Base-by-base conservation (phyloP, 1,139 yeast species). In the Groenewaldozyma sp. region DNA sequence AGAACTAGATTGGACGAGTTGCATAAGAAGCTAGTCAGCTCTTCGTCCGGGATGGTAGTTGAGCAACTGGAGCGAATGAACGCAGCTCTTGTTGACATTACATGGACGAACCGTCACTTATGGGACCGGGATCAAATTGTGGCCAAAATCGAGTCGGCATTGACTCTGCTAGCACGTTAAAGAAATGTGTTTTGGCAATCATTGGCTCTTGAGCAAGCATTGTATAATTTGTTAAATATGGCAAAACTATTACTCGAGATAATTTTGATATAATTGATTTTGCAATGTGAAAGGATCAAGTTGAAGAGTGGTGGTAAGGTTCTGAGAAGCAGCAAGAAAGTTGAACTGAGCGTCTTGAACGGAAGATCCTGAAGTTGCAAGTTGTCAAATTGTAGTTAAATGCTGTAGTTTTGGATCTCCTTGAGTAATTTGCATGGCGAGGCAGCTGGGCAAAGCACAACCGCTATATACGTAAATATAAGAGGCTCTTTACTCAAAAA, bases 21-120 rank as follows among this genome's bases (percentile, higher is more conserved):
- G 17, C 46, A 59, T 24, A 19, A 47, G 1, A 36, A 45, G 29
- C 56, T 79, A 5, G 58, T 68, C 9, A 39, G 41, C 0, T 50
- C 49, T 17, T 44, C 47, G 0, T 66, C 63, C 11, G 67, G 66
- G 17, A 69, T 67, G 46, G 73, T 76, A 3, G 68, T 91, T n/a
- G 94, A 83, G 43, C 67, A 71, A 44, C 65, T 91, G 29, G 96
- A 91, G 60, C 74, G 74, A 36, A 60, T 80, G 11, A 80, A 81
- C 66, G 78, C 97, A 3, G 68, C 71, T 35, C 58, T 87, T 36
- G 76, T 83, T 66, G 91, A 82, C 38, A 67, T 78, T 11, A 70
- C 83, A 2, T 91, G 96, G 95, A 62, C 66, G 9, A 74, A 75
- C 47, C 69, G 94, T 40, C 61, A 67, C 37, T 58, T 63, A 4